These are phyloP conservation scores for Massariosphaeria phaeospora DNA, from an alignment of 495 filamentous ascomycete species.

Conservation along the genomic window DNA sequence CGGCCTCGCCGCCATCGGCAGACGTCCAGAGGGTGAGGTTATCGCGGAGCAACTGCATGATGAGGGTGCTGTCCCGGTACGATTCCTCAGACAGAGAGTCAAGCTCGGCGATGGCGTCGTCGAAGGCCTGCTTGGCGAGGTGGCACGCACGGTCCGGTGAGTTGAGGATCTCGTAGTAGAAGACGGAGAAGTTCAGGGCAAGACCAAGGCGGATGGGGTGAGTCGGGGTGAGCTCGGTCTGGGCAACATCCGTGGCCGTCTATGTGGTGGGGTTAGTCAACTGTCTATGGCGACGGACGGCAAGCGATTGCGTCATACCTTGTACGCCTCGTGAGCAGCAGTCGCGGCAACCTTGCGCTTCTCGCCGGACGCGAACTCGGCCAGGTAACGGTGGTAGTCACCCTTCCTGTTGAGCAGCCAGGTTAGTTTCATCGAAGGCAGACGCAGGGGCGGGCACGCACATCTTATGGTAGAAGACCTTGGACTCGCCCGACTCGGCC, in stretches of 20 bases:
- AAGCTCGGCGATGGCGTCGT: slow-evolving; percentile 98
- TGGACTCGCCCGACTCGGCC: slow-evolving; percentile 96
- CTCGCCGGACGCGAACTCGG: slow-evolving; percentile 96
- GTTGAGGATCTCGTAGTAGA: slow-evolving; percentile 99
- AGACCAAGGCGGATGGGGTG: slow-evolving; percentile 98
- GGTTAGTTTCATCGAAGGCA: slow-evolving; percentile 12
- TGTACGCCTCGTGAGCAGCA: slow-evolving; percentile 97
- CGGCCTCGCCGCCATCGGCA: slow-evolving; percentile 81
- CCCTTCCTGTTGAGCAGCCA: slow-evolving; percentile 72
- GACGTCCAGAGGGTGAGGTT: slow-evolving; percentile 99
- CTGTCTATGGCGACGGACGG: not conserved
- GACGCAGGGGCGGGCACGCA: slow-evolving; percentile 53
- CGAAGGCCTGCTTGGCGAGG: slow-evolving; percentile 98
- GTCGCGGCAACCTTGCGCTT: slow-evolving; percentile 93
- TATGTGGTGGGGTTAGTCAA: slow-evolving; percentile 5
- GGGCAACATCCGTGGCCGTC: slow-evolving; percentile 93
- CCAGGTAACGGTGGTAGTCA: slow-evolving; percentile 99
- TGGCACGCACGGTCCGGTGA: slow-evolving; percentile 98
- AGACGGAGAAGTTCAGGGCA: slow-evolving; percentile 99
- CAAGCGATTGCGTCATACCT: slow-evolving; percentile 46
- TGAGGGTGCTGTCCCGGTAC: slow-evolving; percentile 99
- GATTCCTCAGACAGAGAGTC: slow-evolving; percentile 98
- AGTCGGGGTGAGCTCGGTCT: slow-evolving; percentile 95
- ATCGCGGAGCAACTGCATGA: slow-evolving; percentile 99
- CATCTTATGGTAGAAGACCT: slow-evolving; percentile 99